Percentiles rank a stretch among this genome's conserved stretches.
These are phyloP conservation scores for Cordyceps sp. DNA, from an alignment of 2,329 filamentous ascomycete genomes.

Conservation along the genomic window DNA sequence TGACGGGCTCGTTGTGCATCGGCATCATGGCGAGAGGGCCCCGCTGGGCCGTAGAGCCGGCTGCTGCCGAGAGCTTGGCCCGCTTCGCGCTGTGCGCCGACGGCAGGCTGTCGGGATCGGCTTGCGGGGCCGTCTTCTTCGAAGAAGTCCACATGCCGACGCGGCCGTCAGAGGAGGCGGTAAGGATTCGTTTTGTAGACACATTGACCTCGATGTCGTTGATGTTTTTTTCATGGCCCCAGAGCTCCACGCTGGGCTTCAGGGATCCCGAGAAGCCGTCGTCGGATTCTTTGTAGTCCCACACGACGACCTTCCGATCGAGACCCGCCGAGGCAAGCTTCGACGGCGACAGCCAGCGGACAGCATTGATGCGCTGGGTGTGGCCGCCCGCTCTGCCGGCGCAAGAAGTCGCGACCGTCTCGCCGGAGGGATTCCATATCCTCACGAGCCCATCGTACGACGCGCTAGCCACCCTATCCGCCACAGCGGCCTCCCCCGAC, in stretches of 20 bases:
- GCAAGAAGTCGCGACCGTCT: slow-evolving; percentile 62
- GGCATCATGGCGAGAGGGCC: slow-evolving; percentile 62
- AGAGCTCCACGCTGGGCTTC: slow-evolving; percentile 63
- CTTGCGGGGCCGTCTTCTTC: slow-evolving; percentile 58
- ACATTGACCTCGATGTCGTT: slow-evolving; percentile 61
- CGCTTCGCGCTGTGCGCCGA: slow-evolving; percentile 56
- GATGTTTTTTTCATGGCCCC: slow-evolving; percentile 62
- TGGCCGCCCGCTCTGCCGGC: slow-evolving; percentile 54
- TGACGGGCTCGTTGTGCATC: slow-evolving; percentile 58
- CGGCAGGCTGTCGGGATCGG: slow-evolving; percentile 53
- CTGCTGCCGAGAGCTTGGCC: slow-evolving; percentile 41
- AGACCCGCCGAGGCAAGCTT: slow-evolving; percentile 71
- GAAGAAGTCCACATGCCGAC: slow-evolving; percentile 82
- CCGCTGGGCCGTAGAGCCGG: slow-evolving; percentile 42
- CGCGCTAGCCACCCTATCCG: slow-evolving; percentile 60
- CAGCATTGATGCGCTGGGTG: slow-evolving; percentile 61
- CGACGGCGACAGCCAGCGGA: slow-evolving; percentile 62
- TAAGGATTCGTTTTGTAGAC: slow-evolving; percentile 61
- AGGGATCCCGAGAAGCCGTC: slow-evolving; percentile 44
- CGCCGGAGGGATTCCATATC: slow-evolving; percentile 81
- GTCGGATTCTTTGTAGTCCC: slow-evolving; percentile 64
- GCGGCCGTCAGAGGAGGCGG: slow-evolving; percentile 67
- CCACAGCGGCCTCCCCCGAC: slow-evolving; percentile 15
- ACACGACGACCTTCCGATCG: slow-evolving; percentile 74
- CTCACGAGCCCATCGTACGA: slow-evolving; percentile 82